Base-by-base conservation (phyloP, 306 rosid genomes). In the Fragaria iinumae region DNA sequence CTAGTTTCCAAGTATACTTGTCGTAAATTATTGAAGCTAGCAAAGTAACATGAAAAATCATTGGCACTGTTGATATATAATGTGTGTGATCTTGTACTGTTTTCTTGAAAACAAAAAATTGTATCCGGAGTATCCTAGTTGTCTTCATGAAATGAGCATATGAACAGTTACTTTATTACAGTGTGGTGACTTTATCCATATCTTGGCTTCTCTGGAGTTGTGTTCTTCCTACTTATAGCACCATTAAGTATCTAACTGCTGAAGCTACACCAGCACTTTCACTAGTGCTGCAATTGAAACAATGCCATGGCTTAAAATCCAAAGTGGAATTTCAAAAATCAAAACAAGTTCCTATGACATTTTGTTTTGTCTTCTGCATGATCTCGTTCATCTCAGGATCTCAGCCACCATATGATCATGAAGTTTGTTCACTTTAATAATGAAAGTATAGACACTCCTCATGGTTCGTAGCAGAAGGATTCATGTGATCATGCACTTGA, bases 1-100 rank as follows among this genome's bases (percentile, higher is more conserved):
- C 80, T 0, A 86, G 97, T 80, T 80, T 94, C 34, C 87, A 87
- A 80, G 96, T 91, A 55, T 85, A 80, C 84, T 71, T 94, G 76
- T 85, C 97, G 69, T 94, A 86, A 87, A 80, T 68, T 77, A 77
- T 55, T 67, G 75, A 78, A 23, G 66, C 77, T n/a, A 75, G 50
- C 65, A 70, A 64, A 77, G 34, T n/a, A 16, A 71, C 65, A 76
- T 3, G 71, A 34, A 34, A 76, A 71, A 45, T 41, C 47, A 53
- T 34, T 57, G 25, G 57, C 55, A 11, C 39, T 64, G 81, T 81
- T 62, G 78, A 75, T 75, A 11, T 25, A 72, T 53, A n/a, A 18
- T 27, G 39, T 75, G 67, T 73, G 78, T 75, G 60, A 63, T 62
- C 49, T 29, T 60, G 70, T 66, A 38, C 69, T 16, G 25, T 60